Evolutionary conservation across 2,329 filamentous ascomycete genomes (phyloP).

Genomic region (Botrytis porri): DNA sequence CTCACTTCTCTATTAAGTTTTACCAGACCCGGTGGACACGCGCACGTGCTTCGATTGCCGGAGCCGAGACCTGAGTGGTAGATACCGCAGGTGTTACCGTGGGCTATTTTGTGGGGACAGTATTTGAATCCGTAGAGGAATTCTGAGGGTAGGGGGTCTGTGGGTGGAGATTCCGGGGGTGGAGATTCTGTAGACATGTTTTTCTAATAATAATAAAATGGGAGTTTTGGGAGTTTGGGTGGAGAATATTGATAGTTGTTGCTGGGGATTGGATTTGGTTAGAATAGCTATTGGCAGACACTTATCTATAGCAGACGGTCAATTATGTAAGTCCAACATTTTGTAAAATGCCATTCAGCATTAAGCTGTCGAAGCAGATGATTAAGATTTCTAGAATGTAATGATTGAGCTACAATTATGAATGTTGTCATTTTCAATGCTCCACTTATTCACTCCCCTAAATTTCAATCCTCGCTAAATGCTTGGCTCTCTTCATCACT

Average conservation of each 20-base stretch:
- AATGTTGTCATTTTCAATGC: neutral
- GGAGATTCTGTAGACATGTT: neutral
- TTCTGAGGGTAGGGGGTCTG: neutral
- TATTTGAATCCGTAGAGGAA: neutral
- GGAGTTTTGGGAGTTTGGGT: too few species aligned
- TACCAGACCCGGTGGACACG: neutral
- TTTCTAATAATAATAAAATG: too few species aligned
- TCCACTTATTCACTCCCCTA: neutral
- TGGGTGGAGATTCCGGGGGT: too few species aligned
- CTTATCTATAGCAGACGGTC: neutral
- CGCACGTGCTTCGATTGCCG: neutral
- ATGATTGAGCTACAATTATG: neutral
- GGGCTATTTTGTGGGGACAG: neutral
- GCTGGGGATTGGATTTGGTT: neutral
- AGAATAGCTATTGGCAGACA: neutral
- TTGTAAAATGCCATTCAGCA: accelerated
- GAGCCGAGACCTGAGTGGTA: neutral
- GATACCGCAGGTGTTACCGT: neutral
- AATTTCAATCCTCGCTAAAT: neutral
- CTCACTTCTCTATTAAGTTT: neutral
- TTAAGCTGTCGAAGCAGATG: accelerated
- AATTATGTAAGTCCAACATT: neutral
- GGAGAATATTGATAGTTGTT: neutral
- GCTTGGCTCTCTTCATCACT: neutral
- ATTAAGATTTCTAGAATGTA: neutral